A percentile compares a stretch with the other conserved stretches of the same genome.
Conservation (phyloP, 345 rosid genomes). For the Angophora floribunda region DNA sequence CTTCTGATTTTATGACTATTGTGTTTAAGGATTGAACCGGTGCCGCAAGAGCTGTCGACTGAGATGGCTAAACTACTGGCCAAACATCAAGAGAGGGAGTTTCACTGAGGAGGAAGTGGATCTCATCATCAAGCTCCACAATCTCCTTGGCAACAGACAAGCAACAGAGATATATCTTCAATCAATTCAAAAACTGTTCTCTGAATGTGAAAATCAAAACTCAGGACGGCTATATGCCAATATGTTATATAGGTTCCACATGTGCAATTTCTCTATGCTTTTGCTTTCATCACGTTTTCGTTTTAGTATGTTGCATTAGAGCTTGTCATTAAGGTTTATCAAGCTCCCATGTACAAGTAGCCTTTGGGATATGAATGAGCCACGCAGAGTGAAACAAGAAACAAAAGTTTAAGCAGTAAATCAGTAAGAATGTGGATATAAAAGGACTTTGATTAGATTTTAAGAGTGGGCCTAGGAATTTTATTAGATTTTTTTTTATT, state of each 20-base stretch:
- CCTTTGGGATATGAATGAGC: not conserved
- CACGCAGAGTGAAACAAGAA: not conserved
- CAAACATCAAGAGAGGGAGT: conserved; percentile 31
- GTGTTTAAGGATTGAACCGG: conserved; percentile 19
- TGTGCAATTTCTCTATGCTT: not conserved
- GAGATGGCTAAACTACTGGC: conserved; percentile 37
- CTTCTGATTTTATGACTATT: not conserved
- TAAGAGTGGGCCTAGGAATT: not conserved
- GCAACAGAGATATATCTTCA: not conserved
- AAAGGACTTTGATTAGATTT: not conserved
- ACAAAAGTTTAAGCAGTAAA: not conserved
- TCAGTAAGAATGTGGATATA: not conserved
- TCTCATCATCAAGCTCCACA: conserved; percentile 29
- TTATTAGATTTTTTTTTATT: too few species aligned
- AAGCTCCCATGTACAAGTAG: not conserved
- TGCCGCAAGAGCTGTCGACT: conserved; percentile 36
- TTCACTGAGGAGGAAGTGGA: conserved; percentile 25
- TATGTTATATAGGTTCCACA: not conserved
- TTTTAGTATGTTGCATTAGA: not conserved
- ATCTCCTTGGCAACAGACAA: conserved; percentile 27
- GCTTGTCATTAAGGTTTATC: not conserved
- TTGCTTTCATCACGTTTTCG: not conserved
- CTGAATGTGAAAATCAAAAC: not conserved
- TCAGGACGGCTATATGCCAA: not conserved
- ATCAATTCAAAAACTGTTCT: not conserved